These are phyloP conservation scores for Phellopilus nigrolimitatus DNA, from an alignment of 1,284 basidiomycete species.

Conservation along the genomic window DNA sequence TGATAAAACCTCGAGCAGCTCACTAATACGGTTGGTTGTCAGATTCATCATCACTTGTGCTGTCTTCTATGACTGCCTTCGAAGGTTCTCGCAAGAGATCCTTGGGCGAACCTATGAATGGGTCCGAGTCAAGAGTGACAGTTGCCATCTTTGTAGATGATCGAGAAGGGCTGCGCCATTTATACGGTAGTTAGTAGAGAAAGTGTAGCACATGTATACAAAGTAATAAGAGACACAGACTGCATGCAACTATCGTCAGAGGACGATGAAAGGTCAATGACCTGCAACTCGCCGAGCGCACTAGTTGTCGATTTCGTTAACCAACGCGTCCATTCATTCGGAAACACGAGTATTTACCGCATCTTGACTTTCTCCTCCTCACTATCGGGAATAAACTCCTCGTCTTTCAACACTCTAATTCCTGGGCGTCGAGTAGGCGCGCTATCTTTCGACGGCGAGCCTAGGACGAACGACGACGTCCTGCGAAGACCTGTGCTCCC, in stretches of 20 bases:
- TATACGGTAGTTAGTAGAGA: too few species aligned
- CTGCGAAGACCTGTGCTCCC: slow-evolving; percentile 8
- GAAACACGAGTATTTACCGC: neutral
- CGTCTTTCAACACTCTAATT: neutral
- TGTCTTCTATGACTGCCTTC: neutral
- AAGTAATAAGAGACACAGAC: too few species aligned
- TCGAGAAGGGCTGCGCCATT: too few species aligned
- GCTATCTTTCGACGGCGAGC: slow-evolving; percentile 2
- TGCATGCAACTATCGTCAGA: slow-evolving; percentile 2
- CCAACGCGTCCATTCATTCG: neutral
- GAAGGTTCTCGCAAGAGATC: neutral
- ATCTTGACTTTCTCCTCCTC: slow-evolving; percentile 33
- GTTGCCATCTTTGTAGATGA: neutral
- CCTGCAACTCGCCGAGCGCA: neutral
- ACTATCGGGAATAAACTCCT: slow-evolving; percentile 34
- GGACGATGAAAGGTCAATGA: slow-evolving; percentile 11
- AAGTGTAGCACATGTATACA: too few species aligned
- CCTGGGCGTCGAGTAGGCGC: neutral
- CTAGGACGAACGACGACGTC: slow-evolving; percentile 14
- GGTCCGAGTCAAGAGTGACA: neutral
- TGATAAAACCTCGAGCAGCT: neutral
- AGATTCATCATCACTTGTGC: neutral
- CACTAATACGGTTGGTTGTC: slow-evolving; percentile 2
- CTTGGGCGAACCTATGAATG: neutral
- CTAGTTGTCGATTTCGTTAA: neutral